phyloP scores from a whole-genome alignment of 1,284 basidiomycete genomes.

The Irpex lacteus region DNA sequence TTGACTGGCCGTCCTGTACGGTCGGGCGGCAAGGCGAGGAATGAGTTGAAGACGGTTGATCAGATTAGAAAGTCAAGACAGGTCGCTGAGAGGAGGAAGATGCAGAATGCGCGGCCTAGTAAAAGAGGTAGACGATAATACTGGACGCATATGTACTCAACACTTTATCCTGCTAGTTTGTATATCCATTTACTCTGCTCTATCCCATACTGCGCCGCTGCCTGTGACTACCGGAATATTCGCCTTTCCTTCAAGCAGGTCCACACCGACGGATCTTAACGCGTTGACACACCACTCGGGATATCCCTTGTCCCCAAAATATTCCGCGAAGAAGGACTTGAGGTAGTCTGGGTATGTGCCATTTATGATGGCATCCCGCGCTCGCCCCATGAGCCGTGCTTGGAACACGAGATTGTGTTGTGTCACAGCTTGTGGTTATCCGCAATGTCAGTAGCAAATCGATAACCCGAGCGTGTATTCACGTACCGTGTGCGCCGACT shows the following conservation, averaged over 20 bases:
- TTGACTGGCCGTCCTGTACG: constrained; percentile 52
- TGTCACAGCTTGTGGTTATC: constrained; percentile 55
- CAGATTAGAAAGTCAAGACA: constrained; percentile 80
- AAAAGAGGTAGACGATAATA: constrained; percentile 49
- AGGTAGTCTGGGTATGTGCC: constrained; percentile 77
- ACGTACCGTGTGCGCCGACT: constrained; percentile 71
- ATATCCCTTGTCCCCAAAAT: constrained; percentile 68
- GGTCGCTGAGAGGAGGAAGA: constrained; percentile 55
- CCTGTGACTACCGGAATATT: constrained; percentile 50
- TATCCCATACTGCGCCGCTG: constrained; percentile 74
- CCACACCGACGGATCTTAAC: constrained; percentile 70
- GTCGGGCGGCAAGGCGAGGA: constrained; percentile 61
- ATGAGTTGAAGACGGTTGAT: constrained; percentile 79
- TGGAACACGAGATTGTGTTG: constrained; percentile 81
- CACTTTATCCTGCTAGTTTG: too few relatives aligned
- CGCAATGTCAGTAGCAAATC: background rate
- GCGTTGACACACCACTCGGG: constrained; percentile 85
- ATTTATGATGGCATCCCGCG: constrained; percentile 72
- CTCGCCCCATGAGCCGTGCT: constrained; percentile 77
- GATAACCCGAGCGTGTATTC: constrained; percentile 10
- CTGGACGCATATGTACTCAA: too few relatives aligned
- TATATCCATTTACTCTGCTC: constrained; percentile 25
- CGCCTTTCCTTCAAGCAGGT: constrained; percentile 55
- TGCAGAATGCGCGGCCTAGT: constrained; percentile 73
- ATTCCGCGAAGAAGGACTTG: constrained; percentile 66